phyloP scores from a whole-genome alignment of 2,329 filamentous ascomycete species.

The Aspergillus ustus region DNA sequence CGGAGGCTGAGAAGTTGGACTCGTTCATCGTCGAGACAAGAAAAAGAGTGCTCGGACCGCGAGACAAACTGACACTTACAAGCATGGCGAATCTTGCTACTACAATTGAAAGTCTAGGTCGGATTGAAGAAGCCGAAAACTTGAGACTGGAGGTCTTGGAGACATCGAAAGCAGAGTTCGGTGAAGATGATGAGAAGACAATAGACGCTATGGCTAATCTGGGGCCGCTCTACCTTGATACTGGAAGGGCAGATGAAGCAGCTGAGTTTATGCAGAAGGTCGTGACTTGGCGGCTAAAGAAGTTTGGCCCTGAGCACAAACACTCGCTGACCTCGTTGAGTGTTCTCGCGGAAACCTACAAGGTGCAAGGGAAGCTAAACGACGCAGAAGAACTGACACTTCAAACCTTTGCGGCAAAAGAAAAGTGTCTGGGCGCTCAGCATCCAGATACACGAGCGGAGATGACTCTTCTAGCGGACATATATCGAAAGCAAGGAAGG shows the following conservation, averaged over 20 bases:
- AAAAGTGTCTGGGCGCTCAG: conserved; percentile 14
- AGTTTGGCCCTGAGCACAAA: conserved; percentile 21
- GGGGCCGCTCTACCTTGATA: conserved; percentile 22
- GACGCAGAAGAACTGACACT: conserved; percentile 33
- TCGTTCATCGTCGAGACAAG: background rate
- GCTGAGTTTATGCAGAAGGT: conserved; percentile 25
- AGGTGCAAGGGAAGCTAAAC: conserved; percentile 11
- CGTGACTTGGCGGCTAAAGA: conserved; percentile 21
- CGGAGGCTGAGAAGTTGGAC: conserved; percentile 17
- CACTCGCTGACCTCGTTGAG: conserved; percentile 36
- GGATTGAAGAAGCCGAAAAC: conserved; percentile 21
- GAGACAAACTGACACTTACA: conserved; percentile 24
- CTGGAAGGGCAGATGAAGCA: conserved; percentile 28
- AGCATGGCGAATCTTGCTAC: conserved; percentile 26
- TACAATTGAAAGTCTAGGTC: conserved; percentile 22
- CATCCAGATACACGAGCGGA: conserved; percentile 14
- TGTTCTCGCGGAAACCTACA: conserved; percentile 21
- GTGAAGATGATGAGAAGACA: conserved; percentile 23
- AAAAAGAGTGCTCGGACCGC: conserved; percentile 14
- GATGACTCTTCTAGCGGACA: background rate
- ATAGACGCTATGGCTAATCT: conserved; percentile 23
- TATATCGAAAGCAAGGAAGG: background rate
- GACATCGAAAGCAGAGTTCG: conserved; percentile 21
- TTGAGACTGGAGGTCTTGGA: conserved; percentile 25
- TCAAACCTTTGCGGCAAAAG: conserved; percentile 18